These are phyloP conservation scores for Kitagawia praeruptora DNA, from an alignment of 129 eudicot species.

Conservation along the genomic window DNA sequence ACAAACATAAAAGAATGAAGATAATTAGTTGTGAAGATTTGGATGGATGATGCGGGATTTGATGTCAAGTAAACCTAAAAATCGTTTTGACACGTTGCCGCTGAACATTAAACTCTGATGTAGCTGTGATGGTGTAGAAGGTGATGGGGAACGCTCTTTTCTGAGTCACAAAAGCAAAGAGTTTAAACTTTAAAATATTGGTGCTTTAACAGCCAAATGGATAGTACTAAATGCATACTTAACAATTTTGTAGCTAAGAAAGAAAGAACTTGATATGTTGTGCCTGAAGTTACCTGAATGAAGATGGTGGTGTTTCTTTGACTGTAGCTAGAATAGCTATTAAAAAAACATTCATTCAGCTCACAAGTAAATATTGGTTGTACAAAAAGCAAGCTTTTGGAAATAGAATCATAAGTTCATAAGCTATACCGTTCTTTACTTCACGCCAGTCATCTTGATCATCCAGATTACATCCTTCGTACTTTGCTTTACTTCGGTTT, in stretches of 20 bases:
- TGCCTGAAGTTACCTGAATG: conserved; percentile 37
- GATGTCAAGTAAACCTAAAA: conserved; percentile 35
- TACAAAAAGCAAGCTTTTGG: not conserved
- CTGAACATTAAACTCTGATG: conserved; percentile 43
- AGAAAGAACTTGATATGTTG: not conserved
- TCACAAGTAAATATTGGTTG: not conserved
- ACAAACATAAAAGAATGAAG: not conserved
- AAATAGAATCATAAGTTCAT: not conserved
- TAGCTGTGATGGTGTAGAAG: conserved; percentile 39
- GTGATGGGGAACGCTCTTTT: conserved; percentile 66
- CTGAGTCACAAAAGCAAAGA: conserved; percentile 27
- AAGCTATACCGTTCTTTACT: conserved; percentile 44
- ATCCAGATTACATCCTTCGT: conserved; percentile 40
- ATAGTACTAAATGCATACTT: conserved; percentile 4
- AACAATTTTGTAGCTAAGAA: not conserved
- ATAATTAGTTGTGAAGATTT: not conserved
- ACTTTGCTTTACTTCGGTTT: conserved; percentile 31
- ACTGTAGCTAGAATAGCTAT: conserved; percentile 56
- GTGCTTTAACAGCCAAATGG: conserved; percentile 1
- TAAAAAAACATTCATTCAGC: conserved; percentile 9
- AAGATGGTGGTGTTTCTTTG: conserved; percentile 45
- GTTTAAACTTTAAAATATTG: conserved; percentile 17
- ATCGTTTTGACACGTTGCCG: conserved; percentile 28
- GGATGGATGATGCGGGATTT: not conserved
- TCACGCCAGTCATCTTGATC: conserved; percentile 57